Evolutionary conservation across 2,329 filamentous ascomycete species (phyloP).

Genomic region (Plenodomus biglobosus): DNA sequence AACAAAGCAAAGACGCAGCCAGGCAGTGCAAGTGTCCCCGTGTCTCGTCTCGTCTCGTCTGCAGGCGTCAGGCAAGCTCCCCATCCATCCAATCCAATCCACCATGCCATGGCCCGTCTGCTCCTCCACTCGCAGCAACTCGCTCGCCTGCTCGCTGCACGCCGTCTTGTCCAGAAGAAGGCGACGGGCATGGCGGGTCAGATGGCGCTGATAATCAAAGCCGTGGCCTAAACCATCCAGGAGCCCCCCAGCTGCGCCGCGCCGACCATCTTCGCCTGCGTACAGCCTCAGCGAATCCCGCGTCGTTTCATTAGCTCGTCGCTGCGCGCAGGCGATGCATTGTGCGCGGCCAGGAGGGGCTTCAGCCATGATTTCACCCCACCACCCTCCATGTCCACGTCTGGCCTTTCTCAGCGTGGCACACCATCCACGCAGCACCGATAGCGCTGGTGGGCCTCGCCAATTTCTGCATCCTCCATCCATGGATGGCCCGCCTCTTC

Average conservation of each 20-base stretch:
- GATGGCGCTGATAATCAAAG: constrained; percentile 13
- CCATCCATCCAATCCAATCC: too few relatives aligned
- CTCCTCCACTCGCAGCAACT: not conserved
- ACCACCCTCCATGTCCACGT: constrained; percentile 6
- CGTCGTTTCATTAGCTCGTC: constrained; percentile 5
- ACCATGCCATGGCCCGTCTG: too few relatives aligned
- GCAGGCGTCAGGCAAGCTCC: too few relatives aligned
- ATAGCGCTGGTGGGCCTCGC: constrained; percentile 27
- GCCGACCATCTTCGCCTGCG: not conserved
- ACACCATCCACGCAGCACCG: constrained; percentile 23
- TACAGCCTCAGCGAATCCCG: constrained; percentile 16
- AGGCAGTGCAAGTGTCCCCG: too few relatives aligned
- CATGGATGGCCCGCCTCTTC: too few relatives aligned
- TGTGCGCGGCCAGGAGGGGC: constrained; percentile 11
- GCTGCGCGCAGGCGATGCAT: constrained; percentile 7
- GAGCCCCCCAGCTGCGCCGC: constrained; percentile 11
- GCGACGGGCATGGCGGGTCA: constrained; percentile 5
- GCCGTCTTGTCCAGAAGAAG: not conserved
- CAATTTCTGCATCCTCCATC: constrained; percentile 19
- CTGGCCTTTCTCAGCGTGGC: constrained; percentile 1
- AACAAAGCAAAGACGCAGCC: too few relatives aligned
- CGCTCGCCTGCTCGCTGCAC: not conserved
- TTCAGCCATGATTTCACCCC: constrained; percentile 11
- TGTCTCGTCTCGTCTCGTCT: too few relatives aligned
- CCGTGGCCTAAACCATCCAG: constrained; percentile 6